Conservation (phyloP, 805 yeast genomes). For the Metschnikowia baotianmanensis region DNA sequence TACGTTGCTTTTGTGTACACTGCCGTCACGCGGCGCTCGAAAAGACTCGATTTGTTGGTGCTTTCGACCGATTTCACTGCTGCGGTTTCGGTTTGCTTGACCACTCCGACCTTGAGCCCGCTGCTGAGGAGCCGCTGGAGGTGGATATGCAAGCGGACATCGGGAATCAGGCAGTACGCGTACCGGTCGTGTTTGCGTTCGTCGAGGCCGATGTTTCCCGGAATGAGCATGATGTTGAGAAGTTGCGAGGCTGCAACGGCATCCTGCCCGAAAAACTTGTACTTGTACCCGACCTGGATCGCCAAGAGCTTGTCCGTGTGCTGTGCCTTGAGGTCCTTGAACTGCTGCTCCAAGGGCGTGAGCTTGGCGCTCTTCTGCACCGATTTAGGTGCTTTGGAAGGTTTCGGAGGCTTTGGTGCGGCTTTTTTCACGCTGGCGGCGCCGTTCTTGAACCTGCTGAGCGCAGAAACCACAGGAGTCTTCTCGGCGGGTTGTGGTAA, state of each 20-base stretch:
- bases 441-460: background rate
- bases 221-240: constrained; percentile 67
- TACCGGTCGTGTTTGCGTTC: constrained; percentile 52
- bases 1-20: constrained; percentile 84
- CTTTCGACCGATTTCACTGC: constrained; percentile 63
- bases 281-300: constrained; percentile 90
- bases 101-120: constrained; percentile 84
- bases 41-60: constrained; percentile 47
- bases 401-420: background rate
- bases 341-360: constrained; percentile 81
- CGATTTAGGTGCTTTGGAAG: background rate
- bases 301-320: constrained; percentile 71
- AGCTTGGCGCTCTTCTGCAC: constrained; percentile 11
- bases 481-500: no score
- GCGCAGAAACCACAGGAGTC: no score
- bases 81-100: constrained; percentile 80
- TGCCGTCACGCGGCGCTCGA: constrained; percentile 64
- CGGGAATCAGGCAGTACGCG: constrained; percentile 87
- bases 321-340: constrained; percentile 56
- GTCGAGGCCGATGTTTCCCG: constrained; percentile 60
- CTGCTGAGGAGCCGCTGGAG: constrained; percentile 65
- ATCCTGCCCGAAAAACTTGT: constrained; percentile 81
- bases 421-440: background rate
- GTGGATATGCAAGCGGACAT: constrained; percentile 69
- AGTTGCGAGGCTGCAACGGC: constrained; percentile 68